These are phyloP conservation scores for Colletotrichum endophyticum DNA, from an alignment of 2,329 filamentous ascomycete species.

Conservation along the genomic window DNA sequence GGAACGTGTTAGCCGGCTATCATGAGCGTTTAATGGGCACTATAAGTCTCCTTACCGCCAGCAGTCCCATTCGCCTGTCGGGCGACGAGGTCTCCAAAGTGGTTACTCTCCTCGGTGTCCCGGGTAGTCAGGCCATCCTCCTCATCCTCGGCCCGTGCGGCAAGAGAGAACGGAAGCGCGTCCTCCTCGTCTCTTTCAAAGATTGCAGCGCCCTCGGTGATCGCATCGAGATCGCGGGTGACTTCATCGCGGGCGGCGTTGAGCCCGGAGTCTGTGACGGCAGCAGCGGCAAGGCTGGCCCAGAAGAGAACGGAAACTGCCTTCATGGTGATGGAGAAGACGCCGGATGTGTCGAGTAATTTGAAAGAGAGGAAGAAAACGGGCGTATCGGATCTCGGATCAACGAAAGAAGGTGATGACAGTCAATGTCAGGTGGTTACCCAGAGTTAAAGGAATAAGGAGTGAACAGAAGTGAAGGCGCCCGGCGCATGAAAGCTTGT, in stretches of 20 bases:
- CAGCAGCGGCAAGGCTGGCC: conserved; percentile 1
- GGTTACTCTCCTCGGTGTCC: not conserved
- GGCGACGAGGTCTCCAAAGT: not conserved
- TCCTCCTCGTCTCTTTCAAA: conserved; percentile 4
- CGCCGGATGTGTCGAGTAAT: not conserved
- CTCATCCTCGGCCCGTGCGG: not conserved
- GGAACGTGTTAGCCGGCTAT: not conserved
- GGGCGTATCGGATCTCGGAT: not conserved
- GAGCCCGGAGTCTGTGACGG: not conserved
- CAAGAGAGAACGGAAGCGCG: not conserved
- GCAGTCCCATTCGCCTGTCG: not conserved
- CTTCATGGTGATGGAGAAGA: not conserved
- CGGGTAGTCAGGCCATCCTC: not conserved
- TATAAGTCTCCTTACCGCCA: not conserved
- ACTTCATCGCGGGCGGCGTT: not conserved
- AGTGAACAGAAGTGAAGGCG: not conserved
- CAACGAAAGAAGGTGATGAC: not conserved
- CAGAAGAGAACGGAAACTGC: not conserved
- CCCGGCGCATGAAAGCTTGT: not conserved
- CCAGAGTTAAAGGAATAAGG: not conserved
- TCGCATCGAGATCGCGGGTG: not conserved
- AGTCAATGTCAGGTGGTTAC: not conserved
- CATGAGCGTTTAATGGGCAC: not conserved
- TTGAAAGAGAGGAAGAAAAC: not conserved
- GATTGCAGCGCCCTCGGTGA: not conserved